A percentile compares a stretch with the other conserved stretches of the same genome.
These are phyloP conservation scores for Cercospora janseana DNA, from an alignment of 2,329 filamentous ascomycete species.

Conservation along the genomic window DNA sequence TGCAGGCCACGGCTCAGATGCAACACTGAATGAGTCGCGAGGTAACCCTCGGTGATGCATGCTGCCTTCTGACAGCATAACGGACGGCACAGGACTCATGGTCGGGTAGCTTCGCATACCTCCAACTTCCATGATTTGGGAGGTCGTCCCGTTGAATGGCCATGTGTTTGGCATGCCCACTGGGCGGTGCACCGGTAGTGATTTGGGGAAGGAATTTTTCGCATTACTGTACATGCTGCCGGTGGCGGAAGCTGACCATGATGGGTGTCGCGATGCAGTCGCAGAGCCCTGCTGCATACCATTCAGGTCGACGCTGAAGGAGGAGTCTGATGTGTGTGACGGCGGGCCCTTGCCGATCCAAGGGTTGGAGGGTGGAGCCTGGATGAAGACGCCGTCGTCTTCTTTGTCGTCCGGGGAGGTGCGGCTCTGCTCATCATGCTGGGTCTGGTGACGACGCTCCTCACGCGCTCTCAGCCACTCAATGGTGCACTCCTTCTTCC, in stretches of 20 bases:
- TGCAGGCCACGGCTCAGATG: neutral
- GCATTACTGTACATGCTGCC: neutral
- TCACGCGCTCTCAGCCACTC: constrained; percentile 19
- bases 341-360: constrained; percentile 6
- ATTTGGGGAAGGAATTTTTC: neutral
- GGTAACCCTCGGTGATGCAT: neutral
- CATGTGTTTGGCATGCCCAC: neutral
- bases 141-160: neutral
- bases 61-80: neutral
- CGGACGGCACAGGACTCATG: neutral
- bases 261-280: constrained; percentile 4
- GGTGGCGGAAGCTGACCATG: neutral
- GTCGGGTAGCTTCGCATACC: neutral
- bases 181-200: neutral
- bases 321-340: neutral
- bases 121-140: neutral
- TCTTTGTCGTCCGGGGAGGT: neutral
- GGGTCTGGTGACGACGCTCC: constrained; percentile 2
- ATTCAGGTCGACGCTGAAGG: neutral
- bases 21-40: constrained; percentile 2
- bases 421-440: neutral
- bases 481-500: constrained; percentile 20
- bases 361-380: neutral
- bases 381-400: constrained; percentile 2
- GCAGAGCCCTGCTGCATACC: neutral